Conservation (phyloP, 2,329 filamentous ascomycete genomes). For the Colletotrichum aenigma region DNA sequence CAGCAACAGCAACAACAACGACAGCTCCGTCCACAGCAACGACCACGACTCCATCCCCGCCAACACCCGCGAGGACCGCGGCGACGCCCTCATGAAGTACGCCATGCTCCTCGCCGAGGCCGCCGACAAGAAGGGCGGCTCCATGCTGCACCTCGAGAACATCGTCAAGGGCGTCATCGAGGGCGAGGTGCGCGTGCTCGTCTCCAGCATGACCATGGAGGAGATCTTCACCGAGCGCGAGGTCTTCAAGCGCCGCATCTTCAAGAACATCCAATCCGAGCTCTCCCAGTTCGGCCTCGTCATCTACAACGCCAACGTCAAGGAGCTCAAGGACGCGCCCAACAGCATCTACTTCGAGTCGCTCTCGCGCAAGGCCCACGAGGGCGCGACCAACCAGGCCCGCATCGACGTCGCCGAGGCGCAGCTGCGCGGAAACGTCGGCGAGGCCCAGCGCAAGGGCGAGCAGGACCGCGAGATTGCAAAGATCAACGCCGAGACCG, state of each 20-base stretch:
- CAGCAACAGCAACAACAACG: background rate
- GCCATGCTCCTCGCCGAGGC: slow-evolving; percentile 80
- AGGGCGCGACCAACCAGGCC: slow-evolving; percentile 83
- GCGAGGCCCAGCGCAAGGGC: slow-evolving; percentile 78
- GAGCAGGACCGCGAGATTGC: slow-evolving; percentile 85
- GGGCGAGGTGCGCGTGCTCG: slow-evolving; percentile 82
- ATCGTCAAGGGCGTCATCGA: slow-evolving; percentile 92
- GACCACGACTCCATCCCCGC: slow-evolving; percentile 16
- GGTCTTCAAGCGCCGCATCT: slow-evolving; percentile 77
- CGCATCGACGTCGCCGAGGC: slow-evolving; percentile 69
- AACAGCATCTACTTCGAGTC: slow-evolving; percentile 85
- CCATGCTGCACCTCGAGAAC: slow-evolving; percentile 71
- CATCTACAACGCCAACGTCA: slow-evolving; percentile 77
- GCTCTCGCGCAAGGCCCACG: slow-evolving; percentile 81
- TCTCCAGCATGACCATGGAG: slow-evolving; percentile 91
- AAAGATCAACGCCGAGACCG: slow-evolving; percentile 86
- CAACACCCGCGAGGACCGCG: slow-evolving; percentile 51
- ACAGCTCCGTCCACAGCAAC: slow-evolving; percentile 20
- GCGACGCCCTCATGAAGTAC: slow-evolving; percentile 77
- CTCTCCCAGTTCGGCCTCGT: slow-evolving; percentile 80
- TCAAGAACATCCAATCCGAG: slow-evolving; percentile 78
- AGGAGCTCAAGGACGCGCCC: slow-evolving; percentile 84
- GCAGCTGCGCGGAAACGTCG: slow-evolving; percentile 71
- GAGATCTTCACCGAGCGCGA: slow-evolving; percentile 83
- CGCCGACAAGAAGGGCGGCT: slow-evolving; percentile 48